A percentile compares a stretch with the other conserved stretches of the same genome.
Conservation (phyloP, 805 yeast genomes). For the Monosporozyma unispora region DNA sequence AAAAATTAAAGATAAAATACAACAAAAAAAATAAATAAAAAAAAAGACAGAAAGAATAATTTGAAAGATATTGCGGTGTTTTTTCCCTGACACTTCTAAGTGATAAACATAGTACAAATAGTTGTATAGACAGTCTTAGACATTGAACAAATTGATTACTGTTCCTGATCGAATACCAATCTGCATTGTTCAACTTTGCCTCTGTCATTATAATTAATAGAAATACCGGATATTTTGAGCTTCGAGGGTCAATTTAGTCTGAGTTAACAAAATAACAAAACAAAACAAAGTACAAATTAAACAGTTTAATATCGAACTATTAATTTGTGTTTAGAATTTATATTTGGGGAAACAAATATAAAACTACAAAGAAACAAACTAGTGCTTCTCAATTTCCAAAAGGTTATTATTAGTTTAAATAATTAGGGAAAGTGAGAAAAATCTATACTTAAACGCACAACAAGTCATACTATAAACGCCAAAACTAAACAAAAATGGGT, state of each 20-base stretch:
- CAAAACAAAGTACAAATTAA: not conserved
- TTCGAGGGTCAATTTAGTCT: not conserved
- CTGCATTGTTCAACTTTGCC: not conserved
- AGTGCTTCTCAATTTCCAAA: not conserved
- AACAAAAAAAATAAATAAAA: not conserved
- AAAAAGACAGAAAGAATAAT: not conserved
- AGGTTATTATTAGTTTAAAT: not conserved
- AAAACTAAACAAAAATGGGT: constrained; percentile 34
- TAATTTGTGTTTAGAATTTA: not conserved
- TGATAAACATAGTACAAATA: not conserved
- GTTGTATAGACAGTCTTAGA: not conserved
- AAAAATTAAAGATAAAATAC: not conserved
- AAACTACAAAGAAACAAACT: not conserved
- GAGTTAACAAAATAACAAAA: not conserved
- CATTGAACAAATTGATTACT: not conserved
- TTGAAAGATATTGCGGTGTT: constrained; percentile 1
- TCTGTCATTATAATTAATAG: not conserved
- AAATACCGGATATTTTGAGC: not conserved
- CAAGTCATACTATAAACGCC: not conserved
- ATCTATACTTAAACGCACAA: not conserved
- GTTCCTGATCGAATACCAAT: not conserved
- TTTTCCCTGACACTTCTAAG: constrained; percentile 1
- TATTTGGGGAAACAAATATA: not conserved
- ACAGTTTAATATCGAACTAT: not conserved
- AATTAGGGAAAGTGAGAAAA: not conserved